A percentile compares a stretch with the other conserved stretches of the same genome.
phyloP scores from a whole-genome alignment of 2,329 filamentous ascomycete genomes.

The Bipolaris victoriae region DNA sequence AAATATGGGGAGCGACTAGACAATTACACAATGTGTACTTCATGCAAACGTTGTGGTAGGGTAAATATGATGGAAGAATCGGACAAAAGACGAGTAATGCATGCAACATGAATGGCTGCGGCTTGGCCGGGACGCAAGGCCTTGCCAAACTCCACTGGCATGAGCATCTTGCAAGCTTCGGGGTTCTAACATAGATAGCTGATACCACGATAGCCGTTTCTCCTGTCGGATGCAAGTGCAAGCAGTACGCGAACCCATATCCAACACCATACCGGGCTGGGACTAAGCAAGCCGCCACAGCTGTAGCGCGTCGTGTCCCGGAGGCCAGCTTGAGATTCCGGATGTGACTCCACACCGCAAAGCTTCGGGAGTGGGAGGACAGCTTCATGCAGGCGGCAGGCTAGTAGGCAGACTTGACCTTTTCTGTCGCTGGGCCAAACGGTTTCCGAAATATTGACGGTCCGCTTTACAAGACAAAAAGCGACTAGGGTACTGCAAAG shows the following conservation, averaged over 20 bases:
- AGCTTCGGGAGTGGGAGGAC: neutral
- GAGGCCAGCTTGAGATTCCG: conserved; percentile 4
- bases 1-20: neutral
- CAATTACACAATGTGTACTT: neutral
- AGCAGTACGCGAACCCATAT: neutral
- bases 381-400: conserved; percentile 4
- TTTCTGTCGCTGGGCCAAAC: conserved; percentile 5
- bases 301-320: neutral
- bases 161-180: neutral
- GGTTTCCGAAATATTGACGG: conserved; percentile 6
- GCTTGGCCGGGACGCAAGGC: neutral
- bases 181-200: neutral
- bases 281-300: neutral
- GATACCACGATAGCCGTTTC: conserved; percentile 4
- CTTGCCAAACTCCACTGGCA: neutral
- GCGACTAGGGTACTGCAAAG: neutral
- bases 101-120: neutral
- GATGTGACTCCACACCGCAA: conserved; percentile 10
- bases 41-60: neutral
- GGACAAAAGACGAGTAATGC: neutral
- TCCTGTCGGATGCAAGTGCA: neutral
- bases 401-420: conserved; percentile 2
- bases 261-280: neutral
- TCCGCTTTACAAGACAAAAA: conserved; percentile 4
- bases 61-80: neutral